Evolutionary conservation across 2,329 filamentous ascomycete genomes (phyloP).

Genomic region (Sclerotinia borealis): DNA sequence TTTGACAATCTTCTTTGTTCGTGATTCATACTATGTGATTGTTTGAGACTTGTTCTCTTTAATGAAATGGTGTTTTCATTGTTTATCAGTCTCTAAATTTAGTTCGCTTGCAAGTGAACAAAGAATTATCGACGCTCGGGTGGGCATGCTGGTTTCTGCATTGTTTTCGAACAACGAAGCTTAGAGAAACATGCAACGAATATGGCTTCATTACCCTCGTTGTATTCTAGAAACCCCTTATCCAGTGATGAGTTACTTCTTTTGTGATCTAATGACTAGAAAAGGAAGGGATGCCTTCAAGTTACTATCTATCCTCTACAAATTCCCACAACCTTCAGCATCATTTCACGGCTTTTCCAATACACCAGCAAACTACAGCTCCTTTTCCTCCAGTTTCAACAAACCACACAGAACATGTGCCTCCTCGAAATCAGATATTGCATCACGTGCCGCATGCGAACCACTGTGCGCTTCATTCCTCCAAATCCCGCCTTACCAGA

Average conservation of each 20-base stretch:
- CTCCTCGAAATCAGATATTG: constrained; percentile 9
- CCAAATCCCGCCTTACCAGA: background rate
- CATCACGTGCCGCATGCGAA: background rate
- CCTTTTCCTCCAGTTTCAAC: background rate
- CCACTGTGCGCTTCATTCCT: background rate
- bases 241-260: background rate
- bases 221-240: background rate
- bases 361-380: background rate
- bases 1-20: background rate
- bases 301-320: background rate
- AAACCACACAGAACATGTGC: background rate
- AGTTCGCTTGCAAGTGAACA: background rate
- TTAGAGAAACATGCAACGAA: background rate
- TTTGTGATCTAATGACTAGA: constrained; percentile 1
- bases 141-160: background rate
- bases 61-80: background rate
- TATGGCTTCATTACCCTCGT: background rate
- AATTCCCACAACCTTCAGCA: background rate
- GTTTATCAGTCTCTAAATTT: background rate
- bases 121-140: background rate
- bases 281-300: background rate
- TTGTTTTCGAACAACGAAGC: background rate
- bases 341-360: background rate
- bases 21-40: background rate
- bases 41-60: constrained; percentile 1